Evolutionary conservation across 441 rosid genomes (phyloP).

Genomic region (Populus trichocarpa): DNA sequence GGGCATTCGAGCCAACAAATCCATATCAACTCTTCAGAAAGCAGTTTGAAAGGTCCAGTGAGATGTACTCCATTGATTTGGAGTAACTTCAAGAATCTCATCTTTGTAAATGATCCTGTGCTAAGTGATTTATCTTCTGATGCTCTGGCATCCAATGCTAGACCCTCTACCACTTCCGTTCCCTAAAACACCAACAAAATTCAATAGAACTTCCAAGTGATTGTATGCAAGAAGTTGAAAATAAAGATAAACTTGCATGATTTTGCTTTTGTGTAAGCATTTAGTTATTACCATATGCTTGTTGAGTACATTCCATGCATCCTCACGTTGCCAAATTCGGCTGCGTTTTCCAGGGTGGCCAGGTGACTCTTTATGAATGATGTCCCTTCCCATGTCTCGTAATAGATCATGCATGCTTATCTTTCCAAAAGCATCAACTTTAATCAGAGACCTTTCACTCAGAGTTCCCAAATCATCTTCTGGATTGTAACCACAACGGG

Average conservation of each 20-base stretch:
- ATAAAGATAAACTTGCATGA: not conserved
- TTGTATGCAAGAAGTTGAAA: not conserved
- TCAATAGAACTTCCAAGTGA: too few species aligned
- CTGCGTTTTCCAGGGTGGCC: constrained; percentile 20
- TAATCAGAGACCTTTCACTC: constrained; percentile 2
- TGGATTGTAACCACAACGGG: not conserved
- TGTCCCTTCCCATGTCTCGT: too few species aligned
- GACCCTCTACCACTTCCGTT: not conserved
- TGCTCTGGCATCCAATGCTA: too few species aligned
- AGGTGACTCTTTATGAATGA: too few species aligned
- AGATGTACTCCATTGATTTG: constrained; percentile 16
- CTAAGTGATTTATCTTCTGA: not conserved
- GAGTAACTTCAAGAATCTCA: constrained; percentile 6
- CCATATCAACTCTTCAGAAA: too few species aligned
- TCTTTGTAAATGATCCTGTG: constrained; percentile 17
- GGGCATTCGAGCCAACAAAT: constrained; percentile 28
- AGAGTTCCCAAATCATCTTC: not conserved
- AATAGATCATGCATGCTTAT: not conserved
- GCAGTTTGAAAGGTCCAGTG: too few species aligned
- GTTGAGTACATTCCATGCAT: constrained; percentile 10
- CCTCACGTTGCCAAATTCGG: constrained; percentile 34
- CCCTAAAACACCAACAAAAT: too few species aligned
- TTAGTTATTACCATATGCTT: constrained; percentile 12
- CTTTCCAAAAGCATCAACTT: not conserved
- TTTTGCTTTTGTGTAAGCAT: not conserved